Evolutionary conservation across 371 early-diverging fungal species (phyloP), one percentile per base, ranked within the genome.

Genomic region (Rhizopus delemar): DNA sequence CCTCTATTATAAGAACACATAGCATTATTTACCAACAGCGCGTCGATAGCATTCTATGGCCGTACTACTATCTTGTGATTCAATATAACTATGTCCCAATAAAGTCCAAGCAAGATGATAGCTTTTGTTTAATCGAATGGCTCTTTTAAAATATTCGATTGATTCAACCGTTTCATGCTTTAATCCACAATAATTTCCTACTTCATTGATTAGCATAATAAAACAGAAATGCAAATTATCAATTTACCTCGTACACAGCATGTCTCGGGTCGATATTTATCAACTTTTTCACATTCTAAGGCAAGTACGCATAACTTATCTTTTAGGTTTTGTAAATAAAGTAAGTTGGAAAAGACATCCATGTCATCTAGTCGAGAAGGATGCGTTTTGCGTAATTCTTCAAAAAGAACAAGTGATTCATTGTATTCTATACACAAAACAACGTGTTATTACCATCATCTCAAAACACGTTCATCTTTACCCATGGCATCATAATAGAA

Each of bases 61-160:
- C 8, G 93, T 91, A 32, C 86, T 81, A 2, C 90, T 83, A 56
- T 95, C 92, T 56, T 93, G 94, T 70, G 93, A 55, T 65, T 98
- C 96, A 49, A 98, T 76, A 61, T 94, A 97, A 68, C 97, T 96
- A 68, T 98, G 97, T 2, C 98, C 99, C 63, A 98, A 78, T 56
- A 99, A 78, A 0, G 93, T 95, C 90, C 96, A 96, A 2, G 93
- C 93, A 4, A 89, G 79, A 36, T 89, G 71, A 66, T 90, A 92
- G 53, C 81, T 80, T 29, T 86, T 81, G 59, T 93, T 84, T 51
- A 98, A 81, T 67, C 90, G 81, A 5, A 95, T 62, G 0, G 96
- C 95, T 13, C 90, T 77, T 63, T 88, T 86, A 65, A 97, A 97
- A 62, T 91, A 91, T 22, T 87, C 81, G 7, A 96, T 83, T 0